phyloP scores from a whole-genome alignment of 176 grass and related monocot genomes.

The Aegilops sharonensis region DNA sequence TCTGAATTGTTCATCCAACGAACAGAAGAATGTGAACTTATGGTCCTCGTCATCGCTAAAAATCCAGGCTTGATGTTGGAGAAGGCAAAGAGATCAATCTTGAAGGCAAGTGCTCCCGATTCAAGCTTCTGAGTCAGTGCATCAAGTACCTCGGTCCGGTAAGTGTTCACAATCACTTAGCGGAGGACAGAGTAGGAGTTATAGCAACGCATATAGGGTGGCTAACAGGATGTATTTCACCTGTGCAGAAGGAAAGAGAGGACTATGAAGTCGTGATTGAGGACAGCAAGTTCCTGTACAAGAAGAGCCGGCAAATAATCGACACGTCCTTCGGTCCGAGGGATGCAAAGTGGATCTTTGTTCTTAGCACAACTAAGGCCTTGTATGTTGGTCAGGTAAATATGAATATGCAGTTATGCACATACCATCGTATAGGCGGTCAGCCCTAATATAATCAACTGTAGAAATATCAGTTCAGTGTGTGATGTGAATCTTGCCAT shows the following conservation, averaged over 20 bases:
- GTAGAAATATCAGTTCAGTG: neutral
- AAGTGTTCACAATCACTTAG: slow-evolving; percentile 1
- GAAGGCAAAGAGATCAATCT: slow-evolving; percentile 90
- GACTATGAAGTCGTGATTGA: slow-evolving; percentile 73
- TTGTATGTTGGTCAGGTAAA: slow-evolving; percentile 87
- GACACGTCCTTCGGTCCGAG: slow-evolving; percentile 42
- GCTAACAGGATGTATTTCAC: neutral
- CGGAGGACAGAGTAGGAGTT: neutral
- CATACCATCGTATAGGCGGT: neutral
- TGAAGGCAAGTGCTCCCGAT: slow-evolving; percentile 53
- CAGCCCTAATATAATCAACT: neutral
- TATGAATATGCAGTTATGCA: slow-evolving; percentile 29
- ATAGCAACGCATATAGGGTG: no score
- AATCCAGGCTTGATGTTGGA: slow-evolving; percentile 23
- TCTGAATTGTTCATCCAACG: neutral
- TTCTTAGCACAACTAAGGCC: slow-evolving; percentile 79
- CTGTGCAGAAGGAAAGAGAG: slow-evolving; percentile 89
- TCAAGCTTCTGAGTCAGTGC: slow-evolving; percentile 81
- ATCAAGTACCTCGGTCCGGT: slow-evolving; percentile 97
- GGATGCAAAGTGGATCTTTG: slow-evolving; percentile 96
- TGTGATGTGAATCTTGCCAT: neutral
- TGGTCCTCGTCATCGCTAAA: slow-evolving; percentile 38
- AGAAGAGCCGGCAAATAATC: slow-evolving; percentile 58
- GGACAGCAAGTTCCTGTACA: slow-evolving; percentile 80
- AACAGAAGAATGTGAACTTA: no score